phyloP scores from a whole-genome alignment of 148 eudicot species.

The Vaccinium macrocarpon region DNA sequence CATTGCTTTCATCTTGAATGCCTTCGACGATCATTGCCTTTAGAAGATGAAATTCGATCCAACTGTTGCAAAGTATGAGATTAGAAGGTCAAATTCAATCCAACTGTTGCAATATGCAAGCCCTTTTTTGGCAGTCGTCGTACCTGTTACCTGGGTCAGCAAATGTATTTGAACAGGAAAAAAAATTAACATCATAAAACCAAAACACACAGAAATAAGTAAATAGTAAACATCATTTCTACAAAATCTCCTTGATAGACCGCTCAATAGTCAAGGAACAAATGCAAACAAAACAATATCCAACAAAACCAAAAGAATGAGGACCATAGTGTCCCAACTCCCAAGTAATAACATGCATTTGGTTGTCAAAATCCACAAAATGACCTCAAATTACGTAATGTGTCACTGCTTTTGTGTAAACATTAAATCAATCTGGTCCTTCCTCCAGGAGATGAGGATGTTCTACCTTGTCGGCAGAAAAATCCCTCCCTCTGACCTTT shows the following conservation, averaged over 20 bases:
- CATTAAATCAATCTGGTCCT: not conserved
- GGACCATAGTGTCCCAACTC: not conserved
- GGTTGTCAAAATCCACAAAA: not conserved
- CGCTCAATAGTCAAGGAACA: not conserved
- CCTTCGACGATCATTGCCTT: slow-evolving; percentile 95
- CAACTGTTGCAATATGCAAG: no score
- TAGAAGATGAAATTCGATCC: slow-evolving; percentile 3
- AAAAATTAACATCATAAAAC: not conserved
- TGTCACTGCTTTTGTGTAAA: not conserved
- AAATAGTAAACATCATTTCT: no score
- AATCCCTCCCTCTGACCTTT: not conserved
- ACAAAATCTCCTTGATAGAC: not conserved
- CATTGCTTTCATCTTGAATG: slow-evolving; percentile 64
- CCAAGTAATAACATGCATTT: not conserved
- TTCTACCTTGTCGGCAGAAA: not conserved
- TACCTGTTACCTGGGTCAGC: not conserved
- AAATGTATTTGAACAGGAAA: not conserved
- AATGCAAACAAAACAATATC: not conserved
- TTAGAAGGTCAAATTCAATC: not conserved
- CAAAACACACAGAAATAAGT: not conserved
- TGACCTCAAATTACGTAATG: not conserved
- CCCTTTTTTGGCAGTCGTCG: not conserved
- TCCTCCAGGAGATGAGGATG: not conserved
- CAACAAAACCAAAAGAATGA: not conserved
- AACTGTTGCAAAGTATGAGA: not conserved